These are phyloP conservation scores for Leccinum fuscescens DNA, from an alignment of 1,284 basidiomycete genomes.

Conservation along the genomic window DNA sequence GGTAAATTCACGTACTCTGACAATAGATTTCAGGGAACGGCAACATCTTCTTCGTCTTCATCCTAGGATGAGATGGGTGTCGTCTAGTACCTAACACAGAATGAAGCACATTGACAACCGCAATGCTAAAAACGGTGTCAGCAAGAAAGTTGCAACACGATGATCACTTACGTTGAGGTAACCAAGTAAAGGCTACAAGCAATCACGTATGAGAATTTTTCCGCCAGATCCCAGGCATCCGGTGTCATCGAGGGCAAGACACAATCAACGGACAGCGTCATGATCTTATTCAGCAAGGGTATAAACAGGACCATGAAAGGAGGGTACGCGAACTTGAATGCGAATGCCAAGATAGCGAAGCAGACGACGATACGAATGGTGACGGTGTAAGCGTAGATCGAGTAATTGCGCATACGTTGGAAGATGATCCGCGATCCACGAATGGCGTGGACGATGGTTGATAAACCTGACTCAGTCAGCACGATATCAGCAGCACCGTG, in stretches of 20 bases:
- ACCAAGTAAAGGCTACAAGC: no score
- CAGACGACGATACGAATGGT: constrained; percentile 98
- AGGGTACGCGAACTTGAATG: constrained; percentile 90
- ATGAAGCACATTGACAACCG: neutral
- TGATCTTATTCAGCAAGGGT: constrained; percentile 72
- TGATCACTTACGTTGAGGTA: constrained; percentile 78
- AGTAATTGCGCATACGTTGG: constrained; percentile 88
- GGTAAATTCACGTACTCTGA: no score
- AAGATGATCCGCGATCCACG: constrained; percentile 84
- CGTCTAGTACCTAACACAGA: no score
- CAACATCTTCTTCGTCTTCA: no score
- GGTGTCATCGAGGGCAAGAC: no score
- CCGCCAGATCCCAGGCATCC: constrained; percentile 93
- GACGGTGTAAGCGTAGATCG: constrained; percentile 78
- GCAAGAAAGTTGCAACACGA: constrained; percentile 7
- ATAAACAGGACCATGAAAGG: constrained; percentile 99
- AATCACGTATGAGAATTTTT: constrained; percentile 35
- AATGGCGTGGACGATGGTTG: constrained; percentile 85
- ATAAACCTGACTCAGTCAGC: constrained; percentile 81
- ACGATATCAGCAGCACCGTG: constrained; percentile 63
- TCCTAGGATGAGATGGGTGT: no score
- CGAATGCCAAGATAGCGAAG: constrained; percentile 93
- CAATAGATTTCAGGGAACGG: no score
- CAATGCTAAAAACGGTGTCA: constrained; percentile 36
- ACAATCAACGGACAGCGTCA: no score